Percentiles rank a stretch among this genome's conserved stretches.
These are phyloP conservation scores for Trypethelium eluteriae DNA, from an alignment of 495 filamentous ascomycete genomes.

Conservation along the genomic window DNA sequence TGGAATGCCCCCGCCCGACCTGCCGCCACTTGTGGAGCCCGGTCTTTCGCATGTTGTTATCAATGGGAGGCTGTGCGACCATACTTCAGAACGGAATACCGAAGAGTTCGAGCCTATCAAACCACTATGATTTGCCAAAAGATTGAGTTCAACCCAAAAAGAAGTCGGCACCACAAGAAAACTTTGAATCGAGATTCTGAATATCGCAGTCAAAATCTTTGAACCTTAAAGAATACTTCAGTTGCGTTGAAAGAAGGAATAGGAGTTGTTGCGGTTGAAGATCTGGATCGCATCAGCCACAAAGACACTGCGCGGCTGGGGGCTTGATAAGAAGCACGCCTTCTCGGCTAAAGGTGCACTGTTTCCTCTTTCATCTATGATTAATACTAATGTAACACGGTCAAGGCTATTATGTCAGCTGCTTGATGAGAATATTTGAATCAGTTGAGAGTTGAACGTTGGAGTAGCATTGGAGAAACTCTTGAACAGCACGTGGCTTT, in stretches of 20 bases:
- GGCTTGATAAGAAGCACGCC: too few species aligned
- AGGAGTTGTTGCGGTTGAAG: neutral
- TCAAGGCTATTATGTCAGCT: neutral
- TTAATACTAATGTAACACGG: neutral
- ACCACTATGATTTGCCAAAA: neutral
- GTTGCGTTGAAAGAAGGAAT: neutral
- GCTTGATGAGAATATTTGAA: too few species aligned
- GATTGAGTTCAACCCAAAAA: neutral
- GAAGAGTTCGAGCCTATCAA: neutral
- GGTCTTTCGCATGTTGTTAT: too few species aligned
- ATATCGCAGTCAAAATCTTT: neutral
- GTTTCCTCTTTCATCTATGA: neutral
- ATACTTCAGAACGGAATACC: neutral
- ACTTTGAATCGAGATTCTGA: neutral
- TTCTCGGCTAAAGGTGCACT: too few species aligned
- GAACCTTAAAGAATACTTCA: neutral
- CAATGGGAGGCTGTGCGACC: too few species aligned
- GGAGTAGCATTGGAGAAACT: neutral
- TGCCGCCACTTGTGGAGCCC: too few species aligned
- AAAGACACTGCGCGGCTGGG: too few species aligned
- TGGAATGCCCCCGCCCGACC: too few species aligned
- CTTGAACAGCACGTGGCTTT: neutral
- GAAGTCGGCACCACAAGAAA: neutral
- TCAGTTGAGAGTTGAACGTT: too few species aligned
- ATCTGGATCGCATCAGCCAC: neutral